A percentile compares a stretch with the other conserved stretches of the same genome.
phyloP scores from a whole-genome alignment of 495 filamentous ascomycete genomes.

The Penicillium samsonianum region DNA sequence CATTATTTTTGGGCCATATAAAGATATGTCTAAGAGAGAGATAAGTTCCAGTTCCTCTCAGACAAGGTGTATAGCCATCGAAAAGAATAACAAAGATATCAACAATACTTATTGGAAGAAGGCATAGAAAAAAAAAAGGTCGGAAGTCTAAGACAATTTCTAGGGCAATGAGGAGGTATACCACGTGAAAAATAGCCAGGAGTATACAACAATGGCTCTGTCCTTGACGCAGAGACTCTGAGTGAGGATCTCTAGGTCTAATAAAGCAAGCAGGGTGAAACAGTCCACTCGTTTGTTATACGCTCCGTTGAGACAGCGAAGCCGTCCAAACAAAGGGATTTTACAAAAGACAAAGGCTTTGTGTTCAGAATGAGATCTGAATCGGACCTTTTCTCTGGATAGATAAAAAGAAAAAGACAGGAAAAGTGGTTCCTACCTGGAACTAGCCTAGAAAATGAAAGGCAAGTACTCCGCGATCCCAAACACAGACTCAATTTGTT shows the following conservation, averaged over 20 bases:
- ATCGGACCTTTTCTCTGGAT: not conserved
- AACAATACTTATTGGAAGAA: not conserved
- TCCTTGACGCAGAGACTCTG: not conserved
- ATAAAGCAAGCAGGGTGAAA: not conserved
- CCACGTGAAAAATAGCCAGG: not conserved
- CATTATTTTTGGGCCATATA: not conserved
- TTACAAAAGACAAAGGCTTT: slow-evolving; percentile 1
- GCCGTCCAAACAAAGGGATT: slow-evolving; percentile 2
- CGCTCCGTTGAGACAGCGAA: not conserved
- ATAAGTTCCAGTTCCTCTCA: slow-evolving; percentile 51
- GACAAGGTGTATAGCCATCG: slow-evolving; percentile 44
- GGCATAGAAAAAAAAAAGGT: not conserved
- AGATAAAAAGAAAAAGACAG: not conserved
- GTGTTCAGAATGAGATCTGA: not conserved
- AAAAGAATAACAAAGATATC: not conserved
- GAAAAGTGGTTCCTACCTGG: not conserved
- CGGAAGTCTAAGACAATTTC: not conserved
- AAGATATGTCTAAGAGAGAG: slow-evolving; percentile 42
- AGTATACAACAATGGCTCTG: slow-evolving; percentile 3
- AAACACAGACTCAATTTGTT: slow-evolving; percentile 1
- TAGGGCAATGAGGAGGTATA: not conserved
- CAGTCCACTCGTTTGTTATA: not conserved
- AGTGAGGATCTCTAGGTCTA: not conserved
- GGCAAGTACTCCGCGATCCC: not conserved
- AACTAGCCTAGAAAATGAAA: slow-evolving; percentile 1